Conservation (phyloP, 1,139 yeast genomes). For the Hanseniaspora uvarum region DNA sequence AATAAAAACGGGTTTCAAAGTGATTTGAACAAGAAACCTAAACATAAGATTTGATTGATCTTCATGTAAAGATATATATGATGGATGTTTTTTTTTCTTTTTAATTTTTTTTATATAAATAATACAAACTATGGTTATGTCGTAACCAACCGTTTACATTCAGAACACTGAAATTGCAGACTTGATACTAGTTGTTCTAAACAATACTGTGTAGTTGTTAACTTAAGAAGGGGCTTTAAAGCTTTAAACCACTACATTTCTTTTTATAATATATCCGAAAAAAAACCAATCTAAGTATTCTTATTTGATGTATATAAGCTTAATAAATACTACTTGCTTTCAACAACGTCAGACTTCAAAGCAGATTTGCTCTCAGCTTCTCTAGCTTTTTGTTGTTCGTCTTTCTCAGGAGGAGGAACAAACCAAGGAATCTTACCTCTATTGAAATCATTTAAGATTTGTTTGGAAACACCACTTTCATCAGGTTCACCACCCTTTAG, state of each 20-base stretch:
- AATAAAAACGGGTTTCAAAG: neutral
- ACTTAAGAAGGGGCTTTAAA: too few relatives aligned
- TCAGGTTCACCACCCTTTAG: constrained; percentile 98
- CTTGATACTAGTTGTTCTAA: too few relatives aligned
- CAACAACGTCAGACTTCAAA: neutral
- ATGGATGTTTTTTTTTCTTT: neutral
- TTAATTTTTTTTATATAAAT: neutral
- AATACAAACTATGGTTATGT: too few relatives aligned
- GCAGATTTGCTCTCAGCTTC: constrained; percentile 25
- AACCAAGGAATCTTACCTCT: constrained; percentile 98
- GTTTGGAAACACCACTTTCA: constrained; percentile 84
- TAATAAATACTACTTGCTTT: neutral
- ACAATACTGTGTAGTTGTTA: too few relatives aligned
- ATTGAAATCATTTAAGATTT: constrained; percentile 84
- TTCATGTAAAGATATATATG: neutral
- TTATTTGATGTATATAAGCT: neutral
- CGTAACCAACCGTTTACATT: too few relatives aligned
- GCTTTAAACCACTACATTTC: neutral
- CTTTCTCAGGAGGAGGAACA: constrained; percentile 70
- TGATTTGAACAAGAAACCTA: constrained; percentile 1
- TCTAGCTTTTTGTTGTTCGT: constrained; percentile 39
- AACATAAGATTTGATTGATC: neutral
- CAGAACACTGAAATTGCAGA: too few relatives aligned
- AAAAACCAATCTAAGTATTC: neutral
- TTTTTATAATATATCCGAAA: neutral